A percentile compares a stretch with the other conserved stretches of the same genome.
These are phyloP conservation scores for Naegleria gruberi DNA, from an alignment of 208 protist species.

Conservation along the genomic window DNA sequence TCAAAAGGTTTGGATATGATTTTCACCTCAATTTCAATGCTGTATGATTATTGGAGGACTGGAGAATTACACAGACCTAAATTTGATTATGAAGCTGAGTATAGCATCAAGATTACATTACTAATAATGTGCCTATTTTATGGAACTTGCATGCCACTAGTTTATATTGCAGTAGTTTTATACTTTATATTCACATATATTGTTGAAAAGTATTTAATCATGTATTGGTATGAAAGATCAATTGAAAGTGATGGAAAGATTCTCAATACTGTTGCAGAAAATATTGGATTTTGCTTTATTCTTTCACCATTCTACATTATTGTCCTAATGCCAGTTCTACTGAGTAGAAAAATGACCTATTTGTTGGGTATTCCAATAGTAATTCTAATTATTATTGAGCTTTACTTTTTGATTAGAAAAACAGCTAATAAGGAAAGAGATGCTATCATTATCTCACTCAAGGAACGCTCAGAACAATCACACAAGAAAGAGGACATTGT, in stretches of 20 bases:
- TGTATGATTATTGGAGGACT: neutral
- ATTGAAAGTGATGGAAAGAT: neutral
- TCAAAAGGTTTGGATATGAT: neutral
- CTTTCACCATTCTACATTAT: neutral
- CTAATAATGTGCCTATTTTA: neutral
- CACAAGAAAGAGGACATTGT: neutral
- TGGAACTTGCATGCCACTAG: neutral
- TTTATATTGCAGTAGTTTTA: neutral
- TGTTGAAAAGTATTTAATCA: constrained; percentile 11
- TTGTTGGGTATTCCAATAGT: neutral
- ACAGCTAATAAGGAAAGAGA: neutral
- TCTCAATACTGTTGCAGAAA: neutral
- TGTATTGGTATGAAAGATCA: constrained; percentile 7
- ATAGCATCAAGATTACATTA: neutral
- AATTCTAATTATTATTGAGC: neutral
- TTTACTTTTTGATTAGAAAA: neutral
- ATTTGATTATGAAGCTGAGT: constrained; percentile 10
- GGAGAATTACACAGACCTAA: neutral
- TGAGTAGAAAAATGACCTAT: neutral
- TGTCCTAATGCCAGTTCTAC: neutral
- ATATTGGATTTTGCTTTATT: neutral
- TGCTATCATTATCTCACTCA: neutral
- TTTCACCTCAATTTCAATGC: neutral
- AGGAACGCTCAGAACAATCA: neutral
- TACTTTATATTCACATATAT: neutral